Evolutionary conservation across 441 rosid species (phyloP), one percentile per base, ranked within the genome.

Genomic region (Gossypium gossypioides): DNA sequence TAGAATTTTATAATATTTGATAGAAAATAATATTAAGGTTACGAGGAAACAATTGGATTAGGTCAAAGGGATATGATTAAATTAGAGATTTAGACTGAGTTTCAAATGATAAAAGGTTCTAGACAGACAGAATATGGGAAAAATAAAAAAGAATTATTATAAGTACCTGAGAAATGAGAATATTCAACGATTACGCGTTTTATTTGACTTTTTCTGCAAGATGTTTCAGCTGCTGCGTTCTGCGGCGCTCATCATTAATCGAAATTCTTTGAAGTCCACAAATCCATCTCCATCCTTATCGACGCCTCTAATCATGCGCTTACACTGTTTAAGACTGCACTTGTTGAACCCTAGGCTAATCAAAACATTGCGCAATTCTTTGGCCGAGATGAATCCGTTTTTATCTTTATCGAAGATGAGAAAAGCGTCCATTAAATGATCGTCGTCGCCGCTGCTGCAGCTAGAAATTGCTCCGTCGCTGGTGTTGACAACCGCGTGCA

Each of bases 241-340:
- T 12, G 63, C 34, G 0, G 63, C 19, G 16, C 69, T 58, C 83
- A 87, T 80, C 89, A 87, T 84, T 32, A 74, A 67, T 15, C 81
- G 75, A 57, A 87, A 85, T 66, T 87, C 86, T 25, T 77, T 73
- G 66, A 82, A 84, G 60, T 83, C 84, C 61, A 87, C 89, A 65
- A 79, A 85, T 3, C 89, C 86, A 79, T 85, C 89, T 1, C 84
- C 84, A 56, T 84, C 81, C 44, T 59, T 73, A 40, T 87, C 91
- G 5, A 81, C 83, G 2, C 82, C 83, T 60, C 57, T 76, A 4
- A 85, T 87, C 89, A 87, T 85, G 18, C 59, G 66, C 76, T 46
- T 71, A 73, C 91, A 85, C 15, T 85, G 80, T 73, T 57, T 22
- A 15, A 85, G 68, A 63, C 83, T 77, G 64, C 85, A 81, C 6